Evolutionary conservation across 148 eudicot genomes (phyloP).

Genomic region (Polygonum aviculare): DNA sequence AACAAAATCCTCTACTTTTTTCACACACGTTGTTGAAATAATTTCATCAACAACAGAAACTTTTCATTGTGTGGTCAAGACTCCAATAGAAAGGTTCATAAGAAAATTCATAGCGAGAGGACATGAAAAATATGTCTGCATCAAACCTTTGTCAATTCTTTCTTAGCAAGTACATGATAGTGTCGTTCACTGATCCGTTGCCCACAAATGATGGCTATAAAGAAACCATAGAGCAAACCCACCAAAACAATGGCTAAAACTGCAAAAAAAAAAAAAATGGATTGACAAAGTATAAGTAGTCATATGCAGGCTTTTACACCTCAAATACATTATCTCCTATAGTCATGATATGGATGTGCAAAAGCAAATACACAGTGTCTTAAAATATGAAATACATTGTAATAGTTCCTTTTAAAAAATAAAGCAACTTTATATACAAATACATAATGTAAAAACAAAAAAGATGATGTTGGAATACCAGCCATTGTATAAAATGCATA

Average conservation of each 20-base stretch:
- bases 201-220: slow-evolving; percentile 96
- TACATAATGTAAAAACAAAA: background rate
- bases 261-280: slow-evolving; percentile 22
- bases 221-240: slow-evolving; percentile 97
- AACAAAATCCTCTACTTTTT: background rate
- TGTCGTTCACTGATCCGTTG: slow-evolving; percentile 95
- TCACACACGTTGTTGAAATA: background rate
- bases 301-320: background rate
- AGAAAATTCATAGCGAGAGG: background rate
- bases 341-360: background rate
- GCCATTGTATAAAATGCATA: slow-evolving; percentile 96
- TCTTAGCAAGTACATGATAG: slow-evolving; percentile 95
- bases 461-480: slow-evolving; percentile 28
- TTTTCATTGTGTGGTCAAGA: background rate
- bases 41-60: background rate
- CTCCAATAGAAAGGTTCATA: background rate
- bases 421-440: background rate
- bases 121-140: background rate
- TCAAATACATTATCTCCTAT: background rate
- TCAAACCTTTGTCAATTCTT: slow-evolving; percentile 95
- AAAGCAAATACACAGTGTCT: background rate
- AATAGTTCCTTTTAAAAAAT: background rate
- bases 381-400: background rate
- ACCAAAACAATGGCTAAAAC: slow-evolving; percentile 84
- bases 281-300: background rate